Evolutionary conservation across 2,329 filamentous ascomycete genomes (phyloP).

Genomic region (Mycocentrospora acerina): DNA sequence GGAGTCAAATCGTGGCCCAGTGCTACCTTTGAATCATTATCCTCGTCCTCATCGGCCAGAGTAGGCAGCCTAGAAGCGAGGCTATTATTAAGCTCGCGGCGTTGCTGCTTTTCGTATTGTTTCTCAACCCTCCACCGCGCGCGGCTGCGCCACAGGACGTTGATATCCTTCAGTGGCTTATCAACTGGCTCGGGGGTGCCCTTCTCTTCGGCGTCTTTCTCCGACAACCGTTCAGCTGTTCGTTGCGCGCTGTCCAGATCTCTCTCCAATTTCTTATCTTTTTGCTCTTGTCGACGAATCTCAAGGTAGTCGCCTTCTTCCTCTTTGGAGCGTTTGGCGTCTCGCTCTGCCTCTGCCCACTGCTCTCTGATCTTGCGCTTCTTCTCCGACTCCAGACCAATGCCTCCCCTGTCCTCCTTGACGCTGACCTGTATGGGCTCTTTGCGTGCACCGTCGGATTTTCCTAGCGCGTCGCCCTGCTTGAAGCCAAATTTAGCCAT

Average conservation of each 20-base stretch:
- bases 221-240: constrained; percentile 74
- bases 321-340: constrained; percentile 50
- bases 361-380: constrained; percentile 66
- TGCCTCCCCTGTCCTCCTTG: constrained; percentile 79
- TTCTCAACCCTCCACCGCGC: constrained; percentile 68
- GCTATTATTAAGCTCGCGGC: constrained; percentile 31
- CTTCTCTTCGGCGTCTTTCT: constrained; percentile 26
- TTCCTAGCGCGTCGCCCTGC: constrained; percentile 72
- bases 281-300: constrained; percentile 33
- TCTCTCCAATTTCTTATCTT: constrained; percentile 57
- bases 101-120: constrained; percentile 58
- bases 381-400: constrained; percentile 79
- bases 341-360: constrained; percentile 34
- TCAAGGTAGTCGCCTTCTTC: constrained; percentile 41
- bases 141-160: constrained; percentile 77
- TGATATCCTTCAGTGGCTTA: constrained; percentile 65
- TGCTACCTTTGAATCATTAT: constrained; percentile 70
- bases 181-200: constrained; percentile 29
- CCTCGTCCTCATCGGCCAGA: constrained; percentile 63
- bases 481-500: constrained; percentile 96
- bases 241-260: constrained; percentile 78
- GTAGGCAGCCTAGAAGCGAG: constrained; percentile 58
- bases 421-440: constrained; percentile 77
- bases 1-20: constrained; percentile 59
- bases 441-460: constrained; percentile 53